Percentiles rank a stretch among this genome's conserved stretches.
Evolutionary conservation across 768 basidiomycete genomes (phyloP).

Genomic region (Podaxis sp.): DNA sequence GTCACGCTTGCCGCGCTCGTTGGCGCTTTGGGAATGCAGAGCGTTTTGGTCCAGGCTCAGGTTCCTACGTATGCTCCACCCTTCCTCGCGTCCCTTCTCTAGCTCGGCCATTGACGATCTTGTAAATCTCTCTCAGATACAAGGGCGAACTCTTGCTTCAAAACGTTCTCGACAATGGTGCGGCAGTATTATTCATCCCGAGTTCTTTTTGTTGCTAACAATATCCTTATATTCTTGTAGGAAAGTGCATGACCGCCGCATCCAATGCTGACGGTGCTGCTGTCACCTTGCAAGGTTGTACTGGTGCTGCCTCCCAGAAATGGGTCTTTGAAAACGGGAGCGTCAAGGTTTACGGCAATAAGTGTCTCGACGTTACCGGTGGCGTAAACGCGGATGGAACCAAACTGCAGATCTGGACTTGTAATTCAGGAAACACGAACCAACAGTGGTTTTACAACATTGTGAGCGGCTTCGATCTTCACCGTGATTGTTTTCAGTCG

Average conservation of each 20-base stretch:
- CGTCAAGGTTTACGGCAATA: constrained; percentile 44
- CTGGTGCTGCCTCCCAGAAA: constrained; percentile 42
- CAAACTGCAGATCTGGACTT: constrained; percentile 55
- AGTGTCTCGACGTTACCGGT: constrained; percentile 48
- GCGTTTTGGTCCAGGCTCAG: constrained; percentile 8
- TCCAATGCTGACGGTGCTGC: constrained; percentile 48
- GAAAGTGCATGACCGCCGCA: constrained; percentile 51
- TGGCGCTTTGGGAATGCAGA: constrained; percentile 4
- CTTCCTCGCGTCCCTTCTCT: not conserved
- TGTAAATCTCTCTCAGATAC: constrained; percentile 29
- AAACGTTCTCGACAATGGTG: constrained; percentile 42
- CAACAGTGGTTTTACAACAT: constrained; percentile 50
- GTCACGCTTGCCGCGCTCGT: constrained; percentile 2
- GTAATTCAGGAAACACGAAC: constrained; percentile 37
- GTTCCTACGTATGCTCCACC: constrained; percentile 4
- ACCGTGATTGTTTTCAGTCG: not conserved
- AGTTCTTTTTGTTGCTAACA: constrained; percentile 9
- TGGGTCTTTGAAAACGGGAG: constrained; percentile 46
- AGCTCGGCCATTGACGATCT: not conserved
- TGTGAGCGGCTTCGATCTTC: constrained; percentile 22
- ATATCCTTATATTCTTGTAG: constrained; percentile 23
- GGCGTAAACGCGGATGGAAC: constrained; percentile 43
- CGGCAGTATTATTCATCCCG: constrained; percentile 7
- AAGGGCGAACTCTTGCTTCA: constrained; percentile 43
- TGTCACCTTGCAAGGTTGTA: constrained; percentile 49